Evolutionary conservation across 1,139 yeast species (phyloP), one percentile per base, ranked within the genome.

Genomic region (Candida sp.): DNA sequence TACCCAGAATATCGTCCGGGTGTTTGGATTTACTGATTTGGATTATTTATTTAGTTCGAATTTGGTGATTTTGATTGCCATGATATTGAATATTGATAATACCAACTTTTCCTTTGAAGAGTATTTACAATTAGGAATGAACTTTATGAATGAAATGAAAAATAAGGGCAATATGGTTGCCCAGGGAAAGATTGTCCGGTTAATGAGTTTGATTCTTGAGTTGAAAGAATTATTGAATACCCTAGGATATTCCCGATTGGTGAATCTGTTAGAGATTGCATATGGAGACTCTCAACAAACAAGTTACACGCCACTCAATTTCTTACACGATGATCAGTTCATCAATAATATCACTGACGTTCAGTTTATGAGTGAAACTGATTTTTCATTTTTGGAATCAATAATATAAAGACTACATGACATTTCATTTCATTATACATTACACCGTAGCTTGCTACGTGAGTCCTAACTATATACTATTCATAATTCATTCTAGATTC

Each of bases 1-100:
- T 45, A 55, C 55, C 15, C 57, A 53, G 34, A 44, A 49, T 22
- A 40, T 54, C 3, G 33, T 62, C 12, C 42, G 64, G 36, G 49
- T 52, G 2, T 63, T 58, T 49, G 68, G 66, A 3, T 60, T 60
- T 36, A 56, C 65, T 0, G 68, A 63, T 30, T 50, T 63, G 40
- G 68, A 63, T 45, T 62, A 51, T 41, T 47, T 63, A 9, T 57
- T 54, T 42, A 52, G 62, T 15, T 49, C 55, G 11, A 47, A 61
- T 4, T 50, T 63, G 36, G 51, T 60, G 5, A 59, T 61, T 29
- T 46, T 61, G 3, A 61, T 63, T 15, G 55, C 63, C 23, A 36
- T 61, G 23, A 44, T 63, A 6, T 37, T 63, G 7, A 50, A 50
- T 30, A 47, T 56, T 11, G 49, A 50, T 5, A 34, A 38, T 5